Base-by-base conservation (phyloP, 78 protist species). In the Neovahlkampfia damariscottae region DNA sequence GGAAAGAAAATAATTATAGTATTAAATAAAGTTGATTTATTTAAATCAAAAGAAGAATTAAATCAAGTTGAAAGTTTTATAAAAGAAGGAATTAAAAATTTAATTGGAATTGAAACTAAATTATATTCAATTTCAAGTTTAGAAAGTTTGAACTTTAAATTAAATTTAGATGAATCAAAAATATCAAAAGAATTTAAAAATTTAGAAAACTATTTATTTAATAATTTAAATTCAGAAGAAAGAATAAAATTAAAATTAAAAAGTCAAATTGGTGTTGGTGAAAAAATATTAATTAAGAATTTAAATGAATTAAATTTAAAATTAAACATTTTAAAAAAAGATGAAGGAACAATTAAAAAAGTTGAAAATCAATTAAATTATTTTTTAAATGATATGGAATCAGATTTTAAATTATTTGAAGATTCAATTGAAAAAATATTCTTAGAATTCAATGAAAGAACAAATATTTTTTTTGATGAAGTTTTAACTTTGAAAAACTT, bases 251-350 rank as follows among this genome's bases (percentile, higher is more conserved):
- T 86, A 19, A 86, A 86, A 40, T 9, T 86, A 7, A 38, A 78
- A 34, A 86, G 82, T 38, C 89, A 85, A 40, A 41, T 86, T 4
- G 89, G 89, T 28, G 86, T 86, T 10, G 86, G 87, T 0, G 74
- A 32, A 40, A 70, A 82, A 38, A 38, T 86, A 6, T 31, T 83
- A 10, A 10, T 29, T 8, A 50, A 34, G 32, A 66, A 76, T 59
- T 10, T 40, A 2, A 66, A 31, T 0, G 80, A 77, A n/a, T n/a
- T n/a, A n/a, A n/a, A n/a, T n/a, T n/a, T n/a, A n/a, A n/a, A n/a
- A n/a, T n/a, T n/a, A n/a, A n/a, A n/a, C n/a, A n/a, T n/a, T n/a
- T n/a, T n/a, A n/a, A n/a, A n/a, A n/a, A n/a, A n/a, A n/a, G n/a
- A n/a, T n/a, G n/a, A n/a, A n/a, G n/a, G n/a, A n/a, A n/a, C n/a